Evolutionary conservation across 2,329 filamentous ascomycete genomes (phyloP).

Genomic region (Fusarium sp.): DNA sequence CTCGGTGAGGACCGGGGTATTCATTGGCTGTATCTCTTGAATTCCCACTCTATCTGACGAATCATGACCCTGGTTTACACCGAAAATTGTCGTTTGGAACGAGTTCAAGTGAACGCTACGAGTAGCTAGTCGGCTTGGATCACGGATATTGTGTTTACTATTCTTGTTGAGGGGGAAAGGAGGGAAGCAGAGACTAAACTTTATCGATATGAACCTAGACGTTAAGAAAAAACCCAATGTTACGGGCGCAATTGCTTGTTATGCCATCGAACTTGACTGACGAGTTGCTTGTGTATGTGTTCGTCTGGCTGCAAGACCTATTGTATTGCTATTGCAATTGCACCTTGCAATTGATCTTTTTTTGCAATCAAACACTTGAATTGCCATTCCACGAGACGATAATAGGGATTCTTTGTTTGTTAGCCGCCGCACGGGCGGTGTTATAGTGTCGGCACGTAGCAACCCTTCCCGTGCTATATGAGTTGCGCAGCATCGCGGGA

Average conservation of each 20-base stretch:
- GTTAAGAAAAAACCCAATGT: slow-evolving; percentile 5
- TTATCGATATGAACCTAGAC: slow-evolving; percentile 21
- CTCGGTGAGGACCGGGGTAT: slow-evolving; percentile 32
- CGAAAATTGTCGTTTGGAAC: slow-evolving; percentile 42
- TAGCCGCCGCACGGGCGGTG: slow-evolving; percentile 10
- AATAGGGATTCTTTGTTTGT: slow-evolving; percentile 12
- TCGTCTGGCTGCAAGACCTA: not conserved
- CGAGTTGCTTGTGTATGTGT: slow-evolving; percentile 20
- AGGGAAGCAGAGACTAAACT: slow-evolving; percentile 18
- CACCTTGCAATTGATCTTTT: not conserved
- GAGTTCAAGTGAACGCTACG: slow-evolving; percentile 26
- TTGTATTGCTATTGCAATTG: not conserved
- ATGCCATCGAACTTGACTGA: slow-evolving; percentile 8
- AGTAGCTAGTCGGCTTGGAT: slow-evolving; percentile 20
- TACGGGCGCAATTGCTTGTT: slow-evolving; percentile 17
- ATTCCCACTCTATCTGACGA: slow-evolving; percentile 43
- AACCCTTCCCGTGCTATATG: not conserved
- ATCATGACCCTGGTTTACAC: slow-evolving; percentile 45
- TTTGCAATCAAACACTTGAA: not conserved
- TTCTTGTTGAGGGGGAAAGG: slow-evolving; percentile 13
- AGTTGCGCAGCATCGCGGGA: not conserved
- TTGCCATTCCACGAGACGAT: not conserved
- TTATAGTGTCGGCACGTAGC: not conserved
- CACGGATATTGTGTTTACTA: slow-evolving; percentile 26
- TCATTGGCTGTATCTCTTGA: slow-evolving; percentile 44